Conservation (phyloP, 2,329 filamentous ascomycete genomes). For the Neopestalotiopsis sp. region DNA sequence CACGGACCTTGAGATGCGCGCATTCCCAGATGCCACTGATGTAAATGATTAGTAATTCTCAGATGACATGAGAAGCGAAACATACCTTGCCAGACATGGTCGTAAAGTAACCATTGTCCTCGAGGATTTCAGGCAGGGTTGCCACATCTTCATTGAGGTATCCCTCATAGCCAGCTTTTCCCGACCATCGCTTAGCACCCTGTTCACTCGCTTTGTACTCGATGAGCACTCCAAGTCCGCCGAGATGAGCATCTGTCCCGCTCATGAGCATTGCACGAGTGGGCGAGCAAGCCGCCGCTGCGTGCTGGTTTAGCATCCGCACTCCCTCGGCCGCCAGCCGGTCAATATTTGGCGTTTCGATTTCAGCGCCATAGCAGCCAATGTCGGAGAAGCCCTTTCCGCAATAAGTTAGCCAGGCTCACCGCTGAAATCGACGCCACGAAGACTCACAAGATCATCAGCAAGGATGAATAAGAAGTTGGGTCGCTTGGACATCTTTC, state of each 20-base stretch:
- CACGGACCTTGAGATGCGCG: slow-evolving; percentile 51
- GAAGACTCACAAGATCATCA: slow-evolving; percentile 40
- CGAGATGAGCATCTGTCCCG: slow-evolving; percentile 54
- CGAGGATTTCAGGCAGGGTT: slow-evolving; percentile 57
- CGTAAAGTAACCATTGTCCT: slow-evolving; percentile 61
- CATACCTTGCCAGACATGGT: slow-evolving; percentile 60
- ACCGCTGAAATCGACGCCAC: background rate
- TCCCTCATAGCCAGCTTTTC: slow-evolving; percentile 30
- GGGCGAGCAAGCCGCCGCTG: slow-evolving; percentile 64
- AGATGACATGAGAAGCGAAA: background rate
- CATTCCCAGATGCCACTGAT: slow-evolving; percentile 31
- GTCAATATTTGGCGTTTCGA: slow-evolving; percentile 62
- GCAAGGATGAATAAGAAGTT: slow-evolving; percentile 53
- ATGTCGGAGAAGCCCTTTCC: slow-evolving; percentile 45
- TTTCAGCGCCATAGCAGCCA: slow-evolving; percentile 61
- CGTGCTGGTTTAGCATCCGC: slow-evolving; percentile 64
- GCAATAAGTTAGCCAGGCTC: background rate
- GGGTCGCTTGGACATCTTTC: slow-evolving; percentile 33
- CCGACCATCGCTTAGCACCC: slow-evolving; percentile 31
- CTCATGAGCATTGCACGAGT: slow-evolving; percentile 60
- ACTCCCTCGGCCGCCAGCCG: slow-evolving; percentile 53
- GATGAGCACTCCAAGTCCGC: slow-evolving; percentile 42
- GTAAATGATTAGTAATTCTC: slow-evolving; percentile 30
- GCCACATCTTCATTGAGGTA: slow-evolving; percentile 48
- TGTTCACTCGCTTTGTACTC: background rate